Percentiles rank a stretch among this genome's conserved stretches.
These are phyloP conservation scores for Fusarium coicis DNA, from an alignment of 2,329 filamentous ascomycete species.

Conservation along the genomic window DNA sequence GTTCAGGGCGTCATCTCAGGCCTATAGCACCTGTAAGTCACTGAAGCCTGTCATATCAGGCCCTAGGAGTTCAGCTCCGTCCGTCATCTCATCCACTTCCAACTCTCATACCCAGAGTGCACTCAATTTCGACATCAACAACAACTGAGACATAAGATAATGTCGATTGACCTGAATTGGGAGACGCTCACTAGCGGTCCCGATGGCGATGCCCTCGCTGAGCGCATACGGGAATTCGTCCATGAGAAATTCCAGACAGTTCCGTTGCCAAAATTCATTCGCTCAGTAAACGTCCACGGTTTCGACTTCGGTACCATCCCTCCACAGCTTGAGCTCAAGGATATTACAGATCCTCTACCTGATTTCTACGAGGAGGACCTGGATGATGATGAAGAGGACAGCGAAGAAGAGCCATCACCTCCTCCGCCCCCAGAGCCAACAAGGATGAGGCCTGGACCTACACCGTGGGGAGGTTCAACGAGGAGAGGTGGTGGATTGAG, in stretches of 20 bases:
- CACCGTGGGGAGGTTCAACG: conserved; percentile 24
- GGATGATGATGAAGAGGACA: conserved; percentile 60
- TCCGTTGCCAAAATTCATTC: conserved; percentile 92
- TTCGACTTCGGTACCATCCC: conserved; percentile 90
- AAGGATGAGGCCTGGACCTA: conserved; percentile 35
- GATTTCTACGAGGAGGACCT: conserved; percentile 94
- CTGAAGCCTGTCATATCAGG: conserved; percentile 13
- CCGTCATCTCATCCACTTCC: conserved; percentile 26
- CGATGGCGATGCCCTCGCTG: conserved; percentile 85
- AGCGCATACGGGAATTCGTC: conserved; percentile 90
- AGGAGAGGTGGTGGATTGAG: conserved; percentile 46
- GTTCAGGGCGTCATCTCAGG: neutral
- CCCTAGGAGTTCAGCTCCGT: neutral
- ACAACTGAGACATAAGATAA: conserved; percentile 51
- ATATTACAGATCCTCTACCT: conserved; percentile 93
- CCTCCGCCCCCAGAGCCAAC: conserved; percentile 29
- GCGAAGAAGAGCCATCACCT: conserved; percentile 47
- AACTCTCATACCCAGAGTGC: neutral
- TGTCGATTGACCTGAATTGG: conserved; percentile 99
- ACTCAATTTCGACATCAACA: neutral
- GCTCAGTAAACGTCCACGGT: conserved; percentile 91
- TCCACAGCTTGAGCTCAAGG: conserved; percentile 91
- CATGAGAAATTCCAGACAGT: conserved; percentile 96
- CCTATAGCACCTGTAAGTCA: conserved; percentile 1
- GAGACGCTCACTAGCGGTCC: conserved; percentile 88